Percentiles rank a stretch among this genome's conserved stretches.
Conservation (phyloP, 192 early-diverging fungal genomes). For the Linnemannia zychae region DNA sequence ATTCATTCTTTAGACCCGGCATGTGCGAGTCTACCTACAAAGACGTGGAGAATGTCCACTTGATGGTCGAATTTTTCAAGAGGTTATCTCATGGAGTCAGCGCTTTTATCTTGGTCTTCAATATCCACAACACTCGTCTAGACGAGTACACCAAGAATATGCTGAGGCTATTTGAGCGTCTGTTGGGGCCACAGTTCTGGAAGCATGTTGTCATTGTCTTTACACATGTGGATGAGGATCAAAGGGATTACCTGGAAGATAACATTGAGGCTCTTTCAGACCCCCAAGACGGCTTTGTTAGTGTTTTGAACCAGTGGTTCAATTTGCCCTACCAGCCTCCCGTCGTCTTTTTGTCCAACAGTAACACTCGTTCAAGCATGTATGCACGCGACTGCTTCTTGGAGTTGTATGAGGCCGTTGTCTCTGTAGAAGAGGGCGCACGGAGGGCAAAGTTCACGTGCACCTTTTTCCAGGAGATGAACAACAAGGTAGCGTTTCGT, state of each 20-base stretch:
- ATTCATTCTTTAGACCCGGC: conserved; percentile 38
- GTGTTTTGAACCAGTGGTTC: conserved; percentile 60
- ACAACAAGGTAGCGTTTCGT: conserved; percentile 27
- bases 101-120: conserved; percentile 66
- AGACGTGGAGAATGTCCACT: conserved; percentile 59
- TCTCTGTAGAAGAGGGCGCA: conserved; percentile 52
- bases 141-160: conserved; percentile 68
- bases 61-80: conserved; percentile 65
- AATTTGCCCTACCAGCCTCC: conserved; percentile 58
- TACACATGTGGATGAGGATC: conserved; percentile 66
- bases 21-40: conserved; percentile 60
- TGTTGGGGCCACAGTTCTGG: conserved; percentile 67
- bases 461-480: conserved; percentile 61
- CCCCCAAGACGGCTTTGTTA: conserved; percentile 61
- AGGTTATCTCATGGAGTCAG: conserved; percentile 63
- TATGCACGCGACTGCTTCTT: conserved; percentile 61
- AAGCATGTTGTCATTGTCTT: conserved; percentile 66
- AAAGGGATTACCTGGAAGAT: conserved; percentile 58
- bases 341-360: conserved; percentile 63
- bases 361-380: conserved; percentile 54
- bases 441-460: conserved; percentile 59
- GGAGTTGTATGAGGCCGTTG: conserved; percentile 62
- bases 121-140: conserved; percentile 64
- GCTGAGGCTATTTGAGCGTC: conserved; percentile 60
- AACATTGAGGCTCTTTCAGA: conserved; percentile 60